Base-by-base conservation (phyloP, 495 filamentous ascomycete genomes). In the Lasiosphaeria miniovina region DNA sequence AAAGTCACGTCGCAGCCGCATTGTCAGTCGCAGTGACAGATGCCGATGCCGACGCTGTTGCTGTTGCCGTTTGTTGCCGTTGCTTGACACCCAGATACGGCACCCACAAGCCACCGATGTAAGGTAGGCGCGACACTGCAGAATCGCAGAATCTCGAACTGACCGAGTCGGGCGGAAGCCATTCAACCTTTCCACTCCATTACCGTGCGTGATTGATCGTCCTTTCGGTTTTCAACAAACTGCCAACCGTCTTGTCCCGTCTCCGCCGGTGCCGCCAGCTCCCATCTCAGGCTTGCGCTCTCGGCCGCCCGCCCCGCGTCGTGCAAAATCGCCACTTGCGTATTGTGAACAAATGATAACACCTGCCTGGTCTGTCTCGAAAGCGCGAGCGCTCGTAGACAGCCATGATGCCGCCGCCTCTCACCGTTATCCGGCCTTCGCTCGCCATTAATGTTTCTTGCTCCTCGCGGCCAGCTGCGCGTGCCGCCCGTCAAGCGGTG, bases 321-420 rank as follows among this genome's bases (percentile, higher is more conserved):
- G 1, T 14, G 43, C 36, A 14, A 46, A 15, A 34, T 15, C 34
- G n/a, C 35, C 6, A 34, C 34, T 34, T 46, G 17, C 53, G 38
- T 54, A 57, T 43, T 63, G 61, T 61, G 57, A 66, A 62, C 64
- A 55, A 55, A 72, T 69, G 68, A 62, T 10, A 36, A 46, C 53
- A 55, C 34, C 48, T 49, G 24, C 40, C 41, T 57, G 56, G 61
- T 57, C 51, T 66, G 64, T 61, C 57, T 62, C 40, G 60, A 65
- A 59, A 49, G 68, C 67, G 60, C 45, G 41, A 57, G 45, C 59
- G 54, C 59, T 55, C 54, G 68, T 55, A 46, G 59, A 49, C 62
- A 52, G 41, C 49, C 63, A 66, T 65, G 55, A 68, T 69, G 65
- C 60, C 66, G 33, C 60, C 52, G 56, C 59, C 60, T 31, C 48